Evolutionary conservation across 345 rosid genomes (phyloP).

Genomic region (Moricandia arvensis): DNA sequence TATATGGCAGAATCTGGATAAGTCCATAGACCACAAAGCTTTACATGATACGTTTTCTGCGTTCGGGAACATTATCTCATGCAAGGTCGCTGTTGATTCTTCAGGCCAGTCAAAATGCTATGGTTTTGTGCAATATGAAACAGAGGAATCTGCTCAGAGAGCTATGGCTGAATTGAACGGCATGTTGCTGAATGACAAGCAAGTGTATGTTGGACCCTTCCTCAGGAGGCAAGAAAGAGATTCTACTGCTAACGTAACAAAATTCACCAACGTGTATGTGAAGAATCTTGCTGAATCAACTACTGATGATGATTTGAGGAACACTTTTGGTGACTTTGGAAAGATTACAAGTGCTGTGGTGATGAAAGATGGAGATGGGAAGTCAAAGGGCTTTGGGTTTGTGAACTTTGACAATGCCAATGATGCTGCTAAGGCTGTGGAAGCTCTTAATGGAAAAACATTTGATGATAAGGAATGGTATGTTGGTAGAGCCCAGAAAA

Average conservation of each 20-base stretch:
- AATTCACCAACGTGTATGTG: neutral
- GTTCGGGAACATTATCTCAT: neutral
- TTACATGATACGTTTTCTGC: neutral
- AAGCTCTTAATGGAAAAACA: neutral
- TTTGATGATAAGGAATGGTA: neutral
- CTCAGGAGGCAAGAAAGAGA: neutral
- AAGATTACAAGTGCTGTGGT: neutral
- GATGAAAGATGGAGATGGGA: neutral
- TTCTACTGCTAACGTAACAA: neutral
- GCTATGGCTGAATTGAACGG: neutral
- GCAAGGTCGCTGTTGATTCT: neutral
- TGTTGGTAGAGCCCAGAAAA: neutral
- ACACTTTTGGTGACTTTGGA: neutral
- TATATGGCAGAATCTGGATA: neutral
- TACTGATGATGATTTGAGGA: neutral
- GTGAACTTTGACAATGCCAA: neutral
- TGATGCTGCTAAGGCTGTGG: neutral
- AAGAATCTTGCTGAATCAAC: neutral
- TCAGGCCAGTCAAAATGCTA: neutral
- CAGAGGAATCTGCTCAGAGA: neutral
- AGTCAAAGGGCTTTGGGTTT: neutral
- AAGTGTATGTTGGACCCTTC: neutral
- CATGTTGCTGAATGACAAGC: neutral
- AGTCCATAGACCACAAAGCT: neutral
- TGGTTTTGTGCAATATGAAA: neutral